Evolutionary conservation across 768 basidiomycete species (phyloP), one percentile per base, ranked within the genome.

Genomic region (Xerocomus brunneocitrinus): DNA sequence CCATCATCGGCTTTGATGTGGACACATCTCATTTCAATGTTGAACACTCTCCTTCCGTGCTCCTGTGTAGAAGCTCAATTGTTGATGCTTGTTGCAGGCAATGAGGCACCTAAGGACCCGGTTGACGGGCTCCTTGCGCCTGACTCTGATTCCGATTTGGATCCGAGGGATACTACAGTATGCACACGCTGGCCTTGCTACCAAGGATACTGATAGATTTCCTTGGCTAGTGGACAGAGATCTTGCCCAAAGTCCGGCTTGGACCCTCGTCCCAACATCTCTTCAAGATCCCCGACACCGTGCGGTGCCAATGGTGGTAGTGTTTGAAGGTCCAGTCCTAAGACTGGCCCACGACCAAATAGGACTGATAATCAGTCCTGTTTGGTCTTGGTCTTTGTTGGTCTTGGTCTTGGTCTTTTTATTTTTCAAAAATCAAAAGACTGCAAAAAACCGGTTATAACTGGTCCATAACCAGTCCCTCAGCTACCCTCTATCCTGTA

Each of bases 1-100:
- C 72, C 3, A 71, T 98, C 47, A 67, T 74, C 14, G 95, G 94
- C 1, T 90, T 97, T 63, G 95, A 98, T 67, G 80, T 99, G 35
- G 97, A 99, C 65, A 98, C 97, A 0, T 77, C 87, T n/a, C 84
- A 95, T 67, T 99, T 99, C 73, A 89, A 85, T 56, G 97, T 95
- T 79, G 74, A 38, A 68, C 3, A 55, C 36, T 6, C 19, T 28
- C 8, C 5, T 22, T 19, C 5, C 42, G 35, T 50, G 48, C 54
- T 55, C 53, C 54, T 49, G 31, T 36, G 22, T 19, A 2, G 5
- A 13, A 16, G 35, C 22, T 34, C 22, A 48, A 36, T 42, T 16
- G 32, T 16, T 30, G 22, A 32, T 39, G n/a, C n/a, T n/a, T n/a
- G n/a, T 41, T 28, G 10, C 49, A 91, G 89, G 89, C 14, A 93